Percentiles rank a stretch among this genome's conserved stretches.
Conservation (phyloP, 306 rosid species). For the Casuarina equisetifolia region DNA sequence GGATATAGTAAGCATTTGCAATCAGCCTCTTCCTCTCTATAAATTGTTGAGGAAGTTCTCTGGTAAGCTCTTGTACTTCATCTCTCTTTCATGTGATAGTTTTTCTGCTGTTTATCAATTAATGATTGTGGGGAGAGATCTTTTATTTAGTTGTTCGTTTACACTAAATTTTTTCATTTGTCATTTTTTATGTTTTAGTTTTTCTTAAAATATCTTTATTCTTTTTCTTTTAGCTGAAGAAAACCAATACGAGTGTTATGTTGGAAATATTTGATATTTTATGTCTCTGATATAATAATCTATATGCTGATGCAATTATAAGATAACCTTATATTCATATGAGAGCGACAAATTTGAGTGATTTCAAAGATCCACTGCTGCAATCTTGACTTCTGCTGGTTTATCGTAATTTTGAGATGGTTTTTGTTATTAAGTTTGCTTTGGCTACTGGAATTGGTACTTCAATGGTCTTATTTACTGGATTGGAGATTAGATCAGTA, state of each 20-base stretch:
- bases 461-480: neutral
- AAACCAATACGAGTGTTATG: neutral
- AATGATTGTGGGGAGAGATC: constrained; percentile 12
- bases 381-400: neutral
- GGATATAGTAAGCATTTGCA: constrained; percentile 38
- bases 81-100: neutral
- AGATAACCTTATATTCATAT: neutral
- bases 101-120: neutral
- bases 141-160: neutral
- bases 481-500: neutral
- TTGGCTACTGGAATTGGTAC: neutral
- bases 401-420: neutral
- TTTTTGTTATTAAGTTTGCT: neutral
- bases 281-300: neutral
- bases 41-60: constrained; percentile 27
- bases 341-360: neutral
- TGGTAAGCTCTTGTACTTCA: constrained; percentile 40
- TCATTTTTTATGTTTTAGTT: too few relatives aligned
- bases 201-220: neutral
- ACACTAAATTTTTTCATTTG: neutral
- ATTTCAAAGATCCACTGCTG: neutral
- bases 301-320: neutral
- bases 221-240: neutral
- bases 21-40: constrained; percentile 36
- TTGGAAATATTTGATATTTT: neutral